These are phyloP conservation scores for Erythrobasidium yunnanense DNA, from an alignment of 768 basidiomycete genomes.

Conservation along the genomic window DNA sequence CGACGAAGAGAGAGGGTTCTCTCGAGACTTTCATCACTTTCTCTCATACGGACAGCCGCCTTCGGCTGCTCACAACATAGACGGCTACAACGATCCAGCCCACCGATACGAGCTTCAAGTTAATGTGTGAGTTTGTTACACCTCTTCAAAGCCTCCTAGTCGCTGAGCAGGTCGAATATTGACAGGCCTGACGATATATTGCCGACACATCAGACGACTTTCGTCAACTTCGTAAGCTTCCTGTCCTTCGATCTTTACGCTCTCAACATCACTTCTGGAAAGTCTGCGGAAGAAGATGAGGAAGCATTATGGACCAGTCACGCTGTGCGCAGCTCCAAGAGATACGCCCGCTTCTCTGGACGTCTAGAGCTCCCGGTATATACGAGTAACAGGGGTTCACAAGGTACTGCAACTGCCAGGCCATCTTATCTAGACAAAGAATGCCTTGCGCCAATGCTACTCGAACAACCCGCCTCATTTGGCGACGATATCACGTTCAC, in stretches of 20 bases:
- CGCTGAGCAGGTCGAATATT: not conserved
- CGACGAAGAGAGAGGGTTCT: not conserved
- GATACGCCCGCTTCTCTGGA: slow-evolving; percentile 7
- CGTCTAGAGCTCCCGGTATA: not conserved
- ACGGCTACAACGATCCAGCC: too few species aligned
- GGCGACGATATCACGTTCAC: not conserved
- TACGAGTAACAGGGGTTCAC: not conserved
- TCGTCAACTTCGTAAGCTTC: not conserved
- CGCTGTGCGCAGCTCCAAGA: not conserved
- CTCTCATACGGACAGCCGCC: not conserved
- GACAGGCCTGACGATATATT: not conserved
- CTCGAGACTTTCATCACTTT: not conserved
- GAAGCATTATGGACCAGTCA: slow-evolving; percentile 7
- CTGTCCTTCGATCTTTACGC: slow-evolving; percentile 1
- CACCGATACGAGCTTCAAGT: too few species aligned
- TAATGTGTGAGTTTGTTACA: too few species aligned
- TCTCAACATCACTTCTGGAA: not conserved
- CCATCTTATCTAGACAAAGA: not conserved
- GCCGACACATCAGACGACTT: slow-evolving; percentile 9
- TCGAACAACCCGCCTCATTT: not conserved
- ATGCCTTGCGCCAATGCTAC: slow-evolving; percentile 2
- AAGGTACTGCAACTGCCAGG: not conserved
- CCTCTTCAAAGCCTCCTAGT: too few species aligned
- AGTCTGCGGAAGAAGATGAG: not conserved
- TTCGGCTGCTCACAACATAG: too few species aligned